phyloP scores from a whole-genome alignment of 2,329 filamentous ascomycete species.

The Dothiorella sarmentorum region DNA sequence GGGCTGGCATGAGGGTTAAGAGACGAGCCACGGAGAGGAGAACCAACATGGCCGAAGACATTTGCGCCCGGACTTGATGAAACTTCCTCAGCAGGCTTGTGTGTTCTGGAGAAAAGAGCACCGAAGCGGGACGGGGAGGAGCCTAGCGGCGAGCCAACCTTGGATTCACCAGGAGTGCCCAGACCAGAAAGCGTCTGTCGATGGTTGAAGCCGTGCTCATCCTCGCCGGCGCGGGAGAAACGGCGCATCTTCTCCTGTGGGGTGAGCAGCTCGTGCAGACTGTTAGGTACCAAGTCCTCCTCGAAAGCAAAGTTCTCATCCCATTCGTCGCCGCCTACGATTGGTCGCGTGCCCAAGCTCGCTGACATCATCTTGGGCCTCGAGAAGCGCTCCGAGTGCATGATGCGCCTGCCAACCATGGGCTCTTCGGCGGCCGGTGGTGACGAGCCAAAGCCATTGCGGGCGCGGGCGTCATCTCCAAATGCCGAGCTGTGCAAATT shows the following conservation, averaged over 20 bases:
- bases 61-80: slow-evolving; percentile 38
- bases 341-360: slow-evolving; percentile 51
- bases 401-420: slow-evolving; percentile 57
- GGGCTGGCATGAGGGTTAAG: slow-evolving; percentile 50
- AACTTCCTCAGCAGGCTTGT: slow-evolving; percentile 45
- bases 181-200: slow-evolving; percentile 49
- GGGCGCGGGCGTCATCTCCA: slow-evolving; percentile 65
- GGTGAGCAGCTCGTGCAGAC: slow-evolving; percentile 60
- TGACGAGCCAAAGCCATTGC: slow-evolving; percentile 45
- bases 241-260: slow-evolving; percentile 60
- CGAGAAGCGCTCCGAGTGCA: slow-evolving; percentile 64
- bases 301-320: slow-evolving; percentile 72
- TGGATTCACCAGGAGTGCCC: slow-evolving; percentile 43
- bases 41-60: slow-evolving; percentile 60
- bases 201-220: slow-evolving; percentile 43
- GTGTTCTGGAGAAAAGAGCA: slow-evolving; percentile 53
- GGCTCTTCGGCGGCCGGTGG: slow-evolving; percentile 64
- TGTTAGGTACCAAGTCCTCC: slow-evolving; percentile 80
- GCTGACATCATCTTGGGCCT: slow-evolving; percentile 57
- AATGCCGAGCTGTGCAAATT: slow-evolving; percentile 64
- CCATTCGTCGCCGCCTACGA: slow-evolving; percentile 53
- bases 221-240: slow-evolving; percentile 56
- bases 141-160: slow-evolving; percentile 51
- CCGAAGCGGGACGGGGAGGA: slow-evolving; percentile 62
- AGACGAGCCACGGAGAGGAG: slow-evolving; percentile 61